Conservation (phyloP, 208 protist genomes). For the Trichomonas gallinae region DNA sequence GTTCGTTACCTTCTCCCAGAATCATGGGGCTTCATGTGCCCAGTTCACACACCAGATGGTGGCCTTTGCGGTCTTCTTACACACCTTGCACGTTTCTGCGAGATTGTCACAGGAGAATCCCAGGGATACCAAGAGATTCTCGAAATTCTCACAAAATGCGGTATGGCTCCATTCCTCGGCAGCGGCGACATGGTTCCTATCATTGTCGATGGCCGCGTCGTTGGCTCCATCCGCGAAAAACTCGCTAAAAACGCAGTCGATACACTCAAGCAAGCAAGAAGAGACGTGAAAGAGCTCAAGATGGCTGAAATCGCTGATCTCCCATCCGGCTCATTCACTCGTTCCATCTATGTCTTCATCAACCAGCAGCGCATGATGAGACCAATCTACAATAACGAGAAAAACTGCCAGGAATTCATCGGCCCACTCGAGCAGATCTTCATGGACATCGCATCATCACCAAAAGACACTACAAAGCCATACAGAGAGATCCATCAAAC, state of each 20-base stretch:
- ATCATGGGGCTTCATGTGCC: slow-evolving; percentile 97
- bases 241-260: not conserved
- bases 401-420: slow-evolving; percentile 22
- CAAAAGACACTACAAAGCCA: slow-evolving; percentile 58
- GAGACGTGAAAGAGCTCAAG: not conserved
- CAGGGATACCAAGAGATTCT: not conserved
- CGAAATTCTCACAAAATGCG: not conserved
- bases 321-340: not conserved
- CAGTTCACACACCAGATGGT: slow-evolving; percentile 99
- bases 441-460: slow-evolving; percentile 68
- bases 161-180: not conserved
- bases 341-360: not conserved
- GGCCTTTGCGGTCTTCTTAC: slow-evolving; percentile 97
- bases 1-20: slow-evolving; percentile 95
- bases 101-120: slow-evolving; percentile 1
- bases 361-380: not conserved
- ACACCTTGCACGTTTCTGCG: slow-evolving; percentile 66
- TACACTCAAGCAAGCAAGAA: not conserved
- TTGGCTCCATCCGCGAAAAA: not conserved
- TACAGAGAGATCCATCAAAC: slow-evolving; percentile 67
- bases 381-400: not conserved
- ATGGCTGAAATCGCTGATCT: not conserved
- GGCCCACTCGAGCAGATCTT: slow-evolving; percentile 54
- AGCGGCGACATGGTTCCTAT: not conserved
- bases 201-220: slow-evolving; percentile 10